Conservation (phyloP, 148 eudicot species). For the Camellia sinensis region DNA sequence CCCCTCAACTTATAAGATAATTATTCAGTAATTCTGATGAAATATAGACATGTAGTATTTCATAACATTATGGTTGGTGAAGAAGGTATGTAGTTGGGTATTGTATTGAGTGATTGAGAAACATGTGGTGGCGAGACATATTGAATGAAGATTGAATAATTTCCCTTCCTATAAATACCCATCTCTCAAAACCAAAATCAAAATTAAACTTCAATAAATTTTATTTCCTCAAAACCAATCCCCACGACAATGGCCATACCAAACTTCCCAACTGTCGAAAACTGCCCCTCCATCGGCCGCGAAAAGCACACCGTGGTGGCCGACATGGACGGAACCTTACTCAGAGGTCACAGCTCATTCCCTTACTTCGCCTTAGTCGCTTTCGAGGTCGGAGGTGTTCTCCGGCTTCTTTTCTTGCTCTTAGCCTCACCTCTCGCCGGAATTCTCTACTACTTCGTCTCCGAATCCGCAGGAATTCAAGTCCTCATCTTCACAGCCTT, state of each 20-base stretch:
- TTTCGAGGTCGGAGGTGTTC: conserved; percentile 59
- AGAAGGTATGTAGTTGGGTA: rapidly evolving
- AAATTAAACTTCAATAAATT: neutral
- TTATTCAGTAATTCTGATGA: too few species aligned
- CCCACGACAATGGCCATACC: neutral
- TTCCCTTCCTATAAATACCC: neutral
- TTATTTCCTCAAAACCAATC: neutral
- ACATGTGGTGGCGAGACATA: too few species aligned
- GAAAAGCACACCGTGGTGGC: conserved; percentile 49
- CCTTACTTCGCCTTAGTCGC: conserved; percentile 65
- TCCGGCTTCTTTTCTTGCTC: conserved; percentile 45
- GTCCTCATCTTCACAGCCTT: conserved; percentile 39
- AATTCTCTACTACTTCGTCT: conserved; percentile 31
- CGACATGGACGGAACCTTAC: conserved; percentile 61
- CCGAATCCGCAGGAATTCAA: conserved; percentile 33
- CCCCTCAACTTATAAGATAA: neutral
- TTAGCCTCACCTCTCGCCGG: conserved; percentile 44
- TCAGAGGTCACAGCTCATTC: conserved; percentile 53
- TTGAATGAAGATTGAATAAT: too few species aligned
- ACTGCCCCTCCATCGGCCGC: conserved; percentile 28
- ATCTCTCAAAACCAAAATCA: neutral
- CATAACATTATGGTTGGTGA: rapidly evolving
- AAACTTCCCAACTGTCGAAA: conserved; percentile 20
- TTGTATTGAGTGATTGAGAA: too few species aligned
- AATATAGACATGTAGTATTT: too few species aligned